These are phyloP conservation scores for Cenchrus purpureus DNA, from an alignment of 176 grass and related monocot species.

Conservation along the genomic window DNA sequence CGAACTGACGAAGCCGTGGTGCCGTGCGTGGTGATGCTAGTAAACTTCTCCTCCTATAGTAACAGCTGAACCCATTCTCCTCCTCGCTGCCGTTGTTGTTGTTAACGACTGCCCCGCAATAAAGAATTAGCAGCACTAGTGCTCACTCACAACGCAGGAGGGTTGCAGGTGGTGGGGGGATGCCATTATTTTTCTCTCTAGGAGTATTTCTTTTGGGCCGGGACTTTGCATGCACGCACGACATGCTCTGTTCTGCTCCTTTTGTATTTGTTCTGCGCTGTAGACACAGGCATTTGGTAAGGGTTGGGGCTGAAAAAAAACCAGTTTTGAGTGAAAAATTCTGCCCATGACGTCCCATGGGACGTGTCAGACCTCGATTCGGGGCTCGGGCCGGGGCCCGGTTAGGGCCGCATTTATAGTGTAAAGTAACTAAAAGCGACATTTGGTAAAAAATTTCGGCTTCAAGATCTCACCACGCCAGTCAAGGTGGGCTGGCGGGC, in stretches of 20 bases:
- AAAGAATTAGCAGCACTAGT: neutral
- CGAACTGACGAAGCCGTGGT: too few species aligned
- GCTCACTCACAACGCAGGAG: neutral
- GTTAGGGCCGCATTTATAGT: too few species aligned
- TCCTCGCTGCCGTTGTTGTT: neutral
- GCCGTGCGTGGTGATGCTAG: neutral
- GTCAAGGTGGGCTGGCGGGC: too few species aligned
- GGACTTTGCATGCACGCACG: slow-evolving; percentile 38
- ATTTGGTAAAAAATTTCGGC: too few species aligned
- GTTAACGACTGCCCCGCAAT: neutral
- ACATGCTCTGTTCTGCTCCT: slow-evolving; percentile 37
- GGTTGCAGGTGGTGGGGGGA: neutral
- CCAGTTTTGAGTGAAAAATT: too few species aligned
- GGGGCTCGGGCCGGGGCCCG: too few species aligned
- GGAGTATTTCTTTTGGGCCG: neutral
- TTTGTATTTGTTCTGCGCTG: slow-evolving; percentile 28
- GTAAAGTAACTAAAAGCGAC: too few species aligned
- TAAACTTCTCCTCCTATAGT: neutral
- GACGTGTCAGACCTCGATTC: too few species aligned
- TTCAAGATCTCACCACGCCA: too few species aligned
- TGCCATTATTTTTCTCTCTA: neutral
- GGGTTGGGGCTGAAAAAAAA: too few species aligned
- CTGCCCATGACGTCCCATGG: too few species aligned
- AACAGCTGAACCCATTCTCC: neutral
- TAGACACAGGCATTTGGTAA: too few species aligned